phyloP scores from a whole-genome alignment of 352 stramenopile species.

The Phytophthora pistaciae region DNA sequence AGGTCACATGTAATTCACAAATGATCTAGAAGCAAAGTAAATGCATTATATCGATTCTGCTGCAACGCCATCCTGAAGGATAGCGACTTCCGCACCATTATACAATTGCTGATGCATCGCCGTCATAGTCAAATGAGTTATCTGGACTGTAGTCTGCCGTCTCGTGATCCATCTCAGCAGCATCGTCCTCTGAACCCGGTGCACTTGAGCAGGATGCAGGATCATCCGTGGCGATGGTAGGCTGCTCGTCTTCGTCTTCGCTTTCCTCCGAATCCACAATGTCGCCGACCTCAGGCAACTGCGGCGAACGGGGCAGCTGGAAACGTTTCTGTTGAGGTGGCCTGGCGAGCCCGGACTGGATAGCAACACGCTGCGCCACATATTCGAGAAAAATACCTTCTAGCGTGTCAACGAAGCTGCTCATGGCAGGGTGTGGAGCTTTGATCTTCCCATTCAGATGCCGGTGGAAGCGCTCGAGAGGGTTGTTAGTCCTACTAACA shows the following conservation, averaged over 20 bases:
- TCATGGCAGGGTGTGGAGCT: slow-evolving; percentile 4
- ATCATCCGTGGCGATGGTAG: background rate
- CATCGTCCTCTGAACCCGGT: background rate
- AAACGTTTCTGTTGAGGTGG: background rate
- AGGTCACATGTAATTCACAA: too few species aligned
- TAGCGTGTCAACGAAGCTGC: background rate
- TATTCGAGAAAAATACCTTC: slow-evolving; percentile 1
- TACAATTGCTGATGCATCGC: background rate
- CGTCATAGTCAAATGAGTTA: background rate
- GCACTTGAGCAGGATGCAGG: background rate
- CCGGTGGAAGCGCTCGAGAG: slow-evolving; percentile 4
- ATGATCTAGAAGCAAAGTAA: background rate
- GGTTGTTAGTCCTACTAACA: slow-evolving; percentile 10
- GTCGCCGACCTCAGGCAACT: background rate
- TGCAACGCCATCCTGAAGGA: background rate
- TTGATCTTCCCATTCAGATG: slow-evolving; percentile 8
- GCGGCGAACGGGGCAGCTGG: background rate
- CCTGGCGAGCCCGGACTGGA: background rate
- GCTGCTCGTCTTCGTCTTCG: background rate
- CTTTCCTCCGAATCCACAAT: background rate
- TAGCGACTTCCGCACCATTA: background rate
- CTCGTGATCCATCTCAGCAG: background rate
- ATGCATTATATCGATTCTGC: background rate
- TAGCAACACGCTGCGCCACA: background rate
- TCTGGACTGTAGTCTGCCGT: background rate